Conservation (phyloP, 1,284 basidiomycete species). For the Ceratobasidium sp. region DNA sequence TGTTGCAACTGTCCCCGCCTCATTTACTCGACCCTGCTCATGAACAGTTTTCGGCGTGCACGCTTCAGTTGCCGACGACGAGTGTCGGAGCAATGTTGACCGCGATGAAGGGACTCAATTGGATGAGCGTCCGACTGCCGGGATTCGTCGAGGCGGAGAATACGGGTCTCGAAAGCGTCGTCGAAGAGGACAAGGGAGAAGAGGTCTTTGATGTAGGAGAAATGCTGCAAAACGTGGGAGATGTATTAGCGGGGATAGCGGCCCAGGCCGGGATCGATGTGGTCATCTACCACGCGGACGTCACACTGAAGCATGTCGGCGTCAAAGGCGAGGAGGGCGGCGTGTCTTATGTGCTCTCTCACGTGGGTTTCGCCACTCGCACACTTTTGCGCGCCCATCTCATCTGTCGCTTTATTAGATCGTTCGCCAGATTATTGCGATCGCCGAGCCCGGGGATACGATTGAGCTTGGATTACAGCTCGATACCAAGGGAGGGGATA, state of each 20-base stretch:
- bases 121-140: constrained; percentile 80
- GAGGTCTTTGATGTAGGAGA: constrained; percentile 75
- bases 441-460: constrained; percentile 79
- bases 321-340: constrained; percentile 88
- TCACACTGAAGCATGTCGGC: constrained; percentile 83
- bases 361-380: constrained; percentile 69
- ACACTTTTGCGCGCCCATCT: constrained; percentile 2
- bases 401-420: constrained; percentile 65
- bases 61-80: constrained; percentile 85
- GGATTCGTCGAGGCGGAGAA: constrained; percentile 47
- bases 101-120: constrained; percentile 91
- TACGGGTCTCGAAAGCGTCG: constrained; percentile 7
- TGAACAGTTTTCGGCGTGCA: constrained; percentile 89
- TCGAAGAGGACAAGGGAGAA: constrained; percentile 29
- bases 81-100: constrained; percentile 90
- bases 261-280: constrained; percentile 86
- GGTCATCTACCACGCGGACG: constrained; percentile 88
- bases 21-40: constrained; percentile 92
- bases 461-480: constrained; percentile 89
- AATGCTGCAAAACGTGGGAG: constrained; percentile 80
- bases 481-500: constrained; percentile 49
- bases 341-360: constrained; percentile 80
- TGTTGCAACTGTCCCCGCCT: constrained; percentile 87
- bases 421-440: constrained; percentile 82
- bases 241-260: constrained; percentile 86